Conservation (phyloP, 768 basidiomycete species). For the Mycena alexandri region DNA sequence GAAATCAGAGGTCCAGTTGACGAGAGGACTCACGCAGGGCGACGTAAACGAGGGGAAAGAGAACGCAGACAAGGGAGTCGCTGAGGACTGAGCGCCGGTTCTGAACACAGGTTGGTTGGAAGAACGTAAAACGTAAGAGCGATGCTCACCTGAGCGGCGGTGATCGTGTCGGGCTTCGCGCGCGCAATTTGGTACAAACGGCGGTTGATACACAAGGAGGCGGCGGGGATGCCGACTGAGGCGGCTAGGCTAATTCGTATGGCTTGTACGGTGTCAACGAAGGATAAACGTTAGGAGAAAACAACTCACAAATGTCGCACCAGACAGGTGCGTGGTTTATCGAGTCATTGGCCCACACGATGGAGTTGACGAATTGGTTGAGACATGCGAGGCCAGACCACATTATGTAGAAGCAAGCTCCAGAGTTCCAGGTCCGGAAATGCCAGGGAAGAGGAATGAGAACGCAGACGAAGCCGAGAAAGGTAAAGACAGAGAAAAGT, state of each 20-base stretch:
- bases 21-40: slow-evolving; percentile 45
- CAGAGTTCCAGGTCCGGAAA: slow-evolving; percentile 59
- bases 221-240: slow-evolving; percentile 57
- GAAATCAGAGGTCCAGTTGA: neutral
- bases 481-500: slow-evolving; percentile 51
- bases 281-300: slow-evolving; percentile 15
- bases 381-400: slow-evolving; percentile 58
- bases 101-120: slow-evolving; percentile 42
- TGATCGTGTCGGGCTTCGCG: slow-evolving; percentile 43
- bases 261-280: slow-evolving; percentile 50
- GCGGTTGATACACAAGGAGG: slow-evolving; percentile 64
- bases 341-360: slow-evolving; percentile 64
- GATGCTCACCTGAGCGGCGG: slow-evolving; percentile 49
- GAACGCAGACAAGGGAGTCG: slow-evolving; percentile 60
- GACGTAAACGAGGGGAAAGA: slow-evolving; percentile 61
- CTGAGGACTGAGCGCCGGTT: slow-evolving; percentile 55
- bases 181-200: slow-evolving; percentile 62
- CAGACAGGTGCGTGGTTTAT: slow-evolving; percentile 61
- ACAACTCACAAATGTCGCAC: slow-evolving; percentile 72
- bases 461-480: slow-evolving; percentile 56
- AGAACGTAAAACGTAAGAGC: slow-evolving; percentile 50
- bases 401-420: slow-evolving; percentile 59
- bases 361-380: slow-evolving; percentile 60
- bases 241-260: slow-evolving; percentile 60
- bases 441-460: slow-evolving; percentile 67